Percentiles rank a stretch among this genome's conserved stretches.
Conservation (phyloP, 2,329 filamentous ascomycete species). For the Sclerotinia minor region DNA sequence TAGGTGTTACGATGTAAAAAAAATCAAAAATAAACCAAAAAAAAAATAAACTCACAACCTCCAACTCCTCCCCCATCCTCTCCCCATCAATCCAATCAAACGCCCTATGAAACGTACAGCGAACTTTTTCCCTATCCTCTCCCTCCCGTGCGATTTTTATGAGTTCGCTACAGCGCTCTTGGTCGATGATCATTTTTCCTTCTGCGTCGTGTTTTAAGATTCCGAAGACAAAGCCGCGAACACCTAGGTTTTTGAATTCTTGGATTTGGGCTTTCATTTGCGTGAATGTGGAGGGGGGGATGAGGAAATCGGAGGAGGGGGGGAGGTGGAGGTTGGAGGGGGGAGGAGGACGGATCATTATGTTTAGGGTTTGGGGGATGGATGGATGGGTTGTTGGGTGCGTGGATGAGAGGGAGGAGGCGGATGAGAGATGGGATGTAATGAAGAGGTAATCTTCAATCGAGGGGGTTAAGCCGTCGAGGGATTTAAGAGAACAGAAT, state of each 20-base stretch:
- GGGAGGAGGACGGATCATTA: slow-evolving; percentile 53
- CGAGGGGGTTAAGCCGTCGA: slow-evolving; percentile 47
- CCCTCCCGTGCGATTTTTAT: slow-evolving; percentile 39
- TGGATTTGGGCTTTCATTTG: slow-evolving; percentile 47
- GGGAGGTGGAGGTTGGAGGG: slow-evolving; percentile 27
- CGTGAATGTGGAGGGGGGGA: not conserved
- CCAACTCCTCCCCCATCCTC: slow-evolving; percentile 27
- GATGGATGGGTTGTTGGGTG: too few species aligned
- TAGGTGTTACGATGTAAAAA: too few species aligned
- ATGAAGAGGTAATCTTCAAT: slow-evolving; percentile 31
- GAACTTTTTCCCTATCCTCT: slow-evolving; percentile 41
- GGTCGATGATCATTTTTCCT: slow-evolving; percentile 43
- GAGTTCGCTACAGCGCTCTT: slow-evolving; percentile 45
- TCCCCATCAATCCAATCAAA: slow-evolving; percentile 46
- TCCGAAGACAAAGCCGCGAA: slow-evolving; percentile 55
- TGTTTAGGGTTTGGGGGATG: slow-evolving; percentile 32
- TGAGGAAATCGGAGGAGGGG: not conserved
- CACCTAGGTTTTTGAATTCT: slow-evolving; percentile 41
- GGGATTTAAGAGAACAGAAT: slow-evolving; percentile 46
- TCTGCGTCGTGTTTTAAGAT: slow-evolving; percentile 42
- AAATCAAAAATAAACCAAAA: too few species aligned
- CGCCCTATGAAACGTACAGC: slow-evolving; percentile 57
- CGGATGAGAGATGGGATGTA: too few species aligned
- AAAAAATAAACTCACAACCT: slow-evolving; percentile 40
- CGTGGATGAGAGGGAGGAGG: too few species aligned